Evolutionary conservation across 805 yeast genomes (phyloP).

Genomic region (Yarrowia divulgata): DNA sequence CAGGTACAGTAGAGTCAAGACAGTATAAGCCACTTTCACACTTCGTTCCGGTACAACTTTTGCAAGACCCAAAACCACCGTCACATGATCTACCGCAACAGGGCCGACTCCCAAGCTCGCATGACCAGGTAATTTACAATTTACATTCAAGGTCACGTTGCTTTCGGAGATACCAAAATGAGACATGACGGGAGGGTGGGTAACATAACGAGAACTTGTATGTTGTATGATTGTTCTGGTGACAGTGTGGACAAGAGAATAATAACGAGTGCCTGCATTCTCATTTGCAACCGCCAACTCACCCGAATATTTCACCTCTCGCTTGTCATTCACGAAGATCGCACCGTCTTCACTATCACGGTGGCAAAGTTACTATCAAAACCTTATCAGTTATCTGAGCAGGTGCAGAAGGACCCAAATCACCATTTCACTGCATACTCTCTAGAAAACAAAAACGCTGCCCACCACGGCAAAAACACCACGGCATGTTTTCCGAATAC

Average conservation of each 20-base stretch:
- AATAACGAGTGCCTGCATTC: no score
- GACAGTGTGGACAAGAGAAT: no score
- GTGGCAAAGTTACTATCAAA: slow-evolving; percentile 36
- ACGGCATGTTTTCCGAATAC: slow-evolving; percentile 47
- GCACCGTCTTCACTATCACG: neutral
- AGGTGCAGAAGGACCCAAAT: slow-evolving; percentile 3
- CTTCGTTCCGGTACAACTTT: no score
- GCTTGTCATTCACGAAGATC: no score
- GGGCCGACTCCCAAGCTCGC: neutral
- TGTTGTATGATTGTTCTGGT: no score
- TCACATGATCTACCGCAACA: neutral
- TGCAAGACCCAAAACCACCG: no score
- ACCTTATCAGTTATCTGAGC: slow-evolving; percentile 38
- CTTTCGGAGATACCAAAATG: neutral
- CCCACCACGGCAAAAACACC: slow-evolving; percentile 5
- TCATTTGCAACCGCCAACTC: neutral
- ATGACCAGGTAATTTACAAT: slow-evolving; percentile 1
- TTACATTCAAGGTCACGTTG: slow-evolving; percentile 1
- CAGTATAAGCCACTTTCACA: no score
- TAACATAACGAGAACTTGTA: no score
- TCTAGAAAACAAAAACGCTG: neutral
- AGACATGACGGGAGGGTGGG: neutral
- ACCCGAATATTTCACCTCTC: neutral
- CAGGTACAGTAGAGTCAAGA: no score
- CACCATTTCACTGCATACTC: neutral